A percentile compares a stretch with the other conserved stretches of the same genome.
These are phyloP conservation scores for Leishmania guyanensis DNA, from an alignment of 208 protist genomes.

Conservation along the genomic window DNA sequence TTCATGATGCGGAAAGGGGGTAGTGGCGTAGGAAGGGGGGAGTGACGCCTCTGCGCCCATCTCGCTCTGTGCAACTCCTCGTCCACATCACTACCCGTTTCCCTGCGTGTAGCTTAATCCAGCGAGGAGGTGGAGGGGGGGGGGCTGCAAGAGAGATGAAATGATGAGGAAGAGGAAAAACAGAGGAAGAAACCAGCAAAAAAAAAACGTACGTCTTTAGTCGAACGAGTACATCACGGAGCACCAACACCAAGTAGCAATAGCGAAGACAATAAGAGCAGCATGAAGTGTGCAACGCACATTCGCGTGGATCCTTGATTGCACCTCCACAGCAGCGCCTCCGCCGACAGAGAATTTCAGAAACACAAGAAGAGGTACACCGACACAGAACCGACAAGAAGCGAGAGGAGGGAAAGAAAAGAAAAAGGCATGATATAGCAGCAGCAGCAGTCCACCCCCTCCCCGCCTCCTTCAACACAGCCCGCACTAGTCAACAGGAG, in stretches of 20 bases:
- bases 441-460: not conserved
- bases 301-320: not conserved
- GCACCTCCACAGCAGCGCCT: not conserved
- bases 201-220: not conserved
- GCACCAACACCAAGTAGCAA: not conserved
- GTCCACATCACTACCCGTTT: not conserved
- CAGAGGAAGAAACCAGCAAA: not conserved
- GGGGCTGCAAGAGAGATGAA: not conserved
- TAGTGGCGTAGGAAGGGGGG: not conserved
- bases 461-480: not conserved
- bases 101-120: not conserved
- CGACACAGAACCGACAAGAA: not conserved
- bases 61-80: not conserved
- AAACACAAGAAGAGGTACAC: not conserved
- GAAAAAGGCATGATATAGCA: not conserved
- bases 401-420: conserved; percentile 3
- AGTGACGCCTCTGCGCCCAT: not conserved
- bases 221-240: not conserved
- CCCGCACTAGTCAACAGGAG: not conserved
- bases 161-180: conserved; percentile 1
- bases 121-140: not conserved
- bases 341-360: not conserved
- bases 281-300: not conserved
- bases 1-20: not conserved
- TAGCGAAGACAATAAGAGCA: not conserved